Conservation (phyloP, 306 rosid genomes). For the Trifolium subterraneum region DNA sequence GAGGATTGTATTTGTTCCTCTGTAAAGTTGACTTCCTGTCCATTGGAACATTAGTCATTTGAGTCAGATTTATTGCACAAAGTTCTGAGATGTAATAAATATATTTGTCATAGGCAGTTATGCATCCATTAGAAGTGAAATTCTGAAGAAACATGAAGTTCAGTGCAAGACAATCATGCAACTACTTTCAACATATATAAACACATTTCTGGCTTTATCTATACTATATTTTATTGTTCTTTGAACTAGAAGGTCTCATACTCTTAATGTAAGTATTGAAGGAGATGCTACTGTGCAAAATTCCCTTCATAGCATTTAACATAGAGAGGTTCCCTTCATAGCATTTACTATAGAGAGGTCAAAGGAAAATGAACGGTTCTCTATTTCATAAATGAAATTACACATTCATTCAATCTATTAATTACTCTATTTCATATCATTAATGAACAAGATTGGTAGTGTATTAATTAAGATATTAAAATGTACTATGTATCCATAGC, state of each 20-base stretch:
- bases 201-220: conserved; percentile 8
- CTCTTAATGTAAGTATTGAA: conserved; percentile 4
- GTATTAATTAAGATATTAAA: background rate
- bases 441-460: background rate
- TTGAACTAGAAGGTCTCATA: conserved; percentile 7
- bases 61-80: conserved; percentile 35
- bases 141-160: conserved; percentile 26
- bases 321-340: background rate
- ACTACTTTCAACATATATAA: conserved; percentile 2
- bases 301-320: background rate
- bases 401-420: background rate
- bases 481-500: background rate
- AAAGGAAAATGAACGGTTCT: too few relatives aligned
- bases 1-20: conserved; percentile 82
- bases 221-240: background rate
- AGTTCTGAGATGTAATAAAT: conserved; percentile 12
- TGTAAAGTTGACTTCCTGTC: conserved; percentile 71
- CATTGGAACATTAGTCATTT: conserved; percentile 27
- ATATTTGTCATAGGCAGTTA: conserved; percentile 17
- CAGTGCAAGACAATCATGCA: conserved; percentile 31
- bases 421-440: background rate
- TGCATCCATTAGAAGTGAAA: conserved; percentile 27
- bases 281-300: conserved; percentile 1
- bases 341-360: background rate
- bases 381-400: too few relatives aligned